Conservation (phyloP, 2,329 filamentous ascomycete species). For the Spiromastix sp. region DNA sequence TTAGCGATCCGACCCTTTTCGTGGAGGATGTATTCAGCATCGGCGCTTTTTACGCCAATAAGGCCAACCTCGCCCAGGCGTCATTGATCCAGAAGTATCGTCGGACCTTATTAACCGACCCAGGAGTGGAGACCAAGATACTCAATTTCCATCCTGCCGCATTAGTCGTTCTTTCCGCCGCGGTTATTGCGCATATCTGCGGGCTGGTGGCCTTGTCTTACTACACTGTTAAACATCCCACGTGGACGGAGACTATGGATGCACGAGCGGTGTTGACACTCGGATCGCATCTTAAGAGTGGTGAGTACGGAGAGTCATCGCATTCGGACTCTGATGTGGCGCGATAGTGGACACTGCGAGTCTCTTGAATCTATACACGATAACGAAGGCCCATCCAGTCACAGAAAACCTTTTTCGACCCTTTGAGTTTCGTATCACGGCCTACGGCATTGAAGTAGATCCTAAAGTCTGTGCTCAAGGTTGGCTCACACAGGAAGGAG, state of each 20-base stretch:
- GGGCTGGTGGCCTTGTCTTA: slow-evolving; percentile 3
- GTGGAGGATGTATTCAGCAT: neutral
- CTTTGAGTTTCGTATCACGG: no score
- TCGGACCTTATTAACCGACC: slow-evolving; percentile 2
- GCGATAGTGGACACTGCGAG: no score
- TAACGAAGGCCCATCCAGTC: no score
- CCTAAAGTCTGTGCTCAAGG: no score
- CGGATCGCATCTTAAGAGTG: neutral
- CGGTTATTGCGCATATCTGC: slow-evolving; percentile 6
- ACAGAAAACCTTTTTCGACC: no score
- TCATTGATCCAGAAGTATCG: slow-evolving; percentile 1
- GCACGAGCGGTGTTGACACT: slow-evolving; percentile 9
- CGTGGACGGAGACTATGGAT: slow-evolving; percentile 8
- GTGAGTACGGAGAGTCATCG: slow-evolving; percentile 3
- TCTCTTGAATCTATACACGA: no score
- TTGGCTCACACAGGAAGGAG: no score
- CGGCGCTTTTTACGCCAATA: slow-evolving; percentile 3
- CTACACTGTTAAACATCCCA: slow-evolving; percentile 2
- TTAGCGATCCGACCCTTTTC: neutral
- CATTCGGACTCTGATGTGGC: neutral
- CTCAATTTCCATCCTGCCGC: neutral
- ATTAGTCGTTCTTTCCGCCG: slow-evolving; percentile 5
- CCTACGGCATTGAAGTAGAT: no score
- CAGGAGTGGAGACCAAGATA: neutral
- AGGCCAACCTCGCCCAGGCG: slow-evolving; percentile 1